Evolutionary conservation across 2,329 filamentous ascomycete genomes (phyloP), one percentile per base, ranked within the genome.

Genomic region (Colletotrichum orchidophilum): DNA sequence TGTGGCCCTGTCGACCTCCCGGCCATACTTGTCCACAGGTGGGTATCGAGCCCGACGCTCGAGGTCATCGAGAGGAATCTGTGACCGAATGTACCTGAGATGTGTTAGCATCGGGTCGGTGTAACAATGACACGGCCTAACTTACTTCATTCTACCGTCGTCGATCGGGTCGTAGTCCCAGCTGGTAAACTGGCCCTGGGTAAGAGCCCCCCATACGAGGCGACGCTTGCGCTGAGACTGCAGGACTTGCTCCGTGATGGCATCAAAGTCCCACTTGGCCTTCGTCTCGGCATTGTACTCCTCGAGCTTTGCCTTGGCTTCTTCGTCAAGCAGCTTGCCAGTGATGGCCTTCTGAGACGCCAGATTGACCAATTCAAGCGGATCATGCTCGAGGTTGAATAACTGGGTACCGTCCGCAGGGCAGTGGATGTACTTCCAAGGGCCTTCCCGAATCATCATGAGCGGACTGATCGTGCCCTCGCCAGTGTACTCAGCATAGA

Each of bases 401-500:
- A 98, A 88, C 83, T 96, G 94, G 33, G 93, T 91, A 35, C 93
- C 91, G 78, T 98, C 95, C 26, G 91, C 92, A 7, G 95, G 91
- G 77, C 94, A 97, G 73, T 90, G 94, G 74, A 96, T 91, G 81
- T 95, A 97, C 85, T 98, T 98, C 94, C 94, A 98, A 57, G 88
- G 87, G 9, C 94, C 94, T 65, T 94, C 92, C 69, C 93, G 91
- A 78, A 98, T 98, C 95, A 98, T 98, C 87, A 97, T 94, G 67
- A 97, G 89, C 1, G 95, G 95, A 5, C 93, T 91, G 66, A 97
- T 87, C 1, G 95, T 97, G 58, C 95, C 95, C 82, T 98, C 95
- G 60, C 94, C 95, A 78, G 96, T 97, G 84, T 98, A 98, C 83
- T 98, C 95, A 72, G 94, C 95, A 76, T 96, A 93, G n/a, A 96